Evolutionary conservation across 306 rosid genomes (phyloP).

Genomic region (Canavalia gladiata): DNA sequence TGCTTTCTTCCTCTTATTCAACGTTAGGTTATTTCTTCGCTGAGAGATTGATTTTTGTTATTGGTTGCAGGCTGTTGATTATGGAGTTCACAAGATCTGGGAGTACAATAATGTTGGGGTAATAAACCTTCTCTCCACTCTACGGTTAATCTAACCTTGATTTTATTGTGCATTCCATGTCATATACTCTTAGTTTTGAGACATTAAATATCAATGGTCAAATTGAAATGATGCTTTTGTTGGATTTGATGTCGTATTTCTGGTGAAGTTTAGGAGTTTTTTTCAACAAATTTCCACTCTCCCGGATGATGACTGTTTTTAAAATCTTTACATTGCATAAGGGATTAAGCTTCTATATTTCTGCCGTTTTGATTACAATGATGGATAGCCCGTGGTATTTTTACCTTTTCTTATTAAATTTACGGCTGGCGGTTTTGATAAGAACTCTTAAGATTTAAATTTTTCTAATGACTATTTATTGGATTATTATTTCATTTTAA

Average conservation of each 20-base stretch:
- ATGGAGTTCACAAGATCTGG: slow-evolving; percentile 95
- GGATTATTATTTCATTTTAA: neutral
- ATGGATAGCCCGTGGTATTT: neutral
- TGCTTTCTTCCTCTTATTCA: neutral
- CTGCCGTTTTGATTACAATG: neutral
- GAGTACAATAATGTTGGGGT: slow-evolving; percentile 96
- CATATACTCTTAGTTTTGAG: slow-evolving; percentile 12
- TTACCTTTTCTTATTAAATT: neutral
- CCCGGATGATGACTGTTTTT: neutral
- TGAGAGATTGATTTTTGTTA: neutral
- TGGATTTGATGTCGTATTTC: neutral
- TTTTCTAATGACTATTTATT: neutral
- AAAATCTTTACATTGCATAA: neutral
- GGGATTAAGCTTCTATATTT: neutral
- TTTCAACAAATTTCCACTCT: slow-evolving; percentile 14
- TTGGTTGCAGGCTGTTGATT: slow-evolving; percentile 90
- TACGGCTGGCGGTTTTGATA: neutral
- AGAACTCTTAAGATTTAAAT: neutral
- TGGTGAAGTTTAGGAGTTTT: neutral
- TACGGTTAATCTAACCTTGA: slow-evolving; percentile 17
- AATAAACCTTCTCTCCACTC: slow-evolving; percentile 32
- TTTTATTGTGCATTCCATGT: neutral
- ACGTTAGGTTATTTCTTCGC: neutral
- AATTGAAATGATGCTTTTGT: slow-evolving; percentile 34
- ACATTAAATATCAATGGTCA: neutral